Conservation (phyloP, 768 basidiomycete species). For the Russula vinacea region DNA sequence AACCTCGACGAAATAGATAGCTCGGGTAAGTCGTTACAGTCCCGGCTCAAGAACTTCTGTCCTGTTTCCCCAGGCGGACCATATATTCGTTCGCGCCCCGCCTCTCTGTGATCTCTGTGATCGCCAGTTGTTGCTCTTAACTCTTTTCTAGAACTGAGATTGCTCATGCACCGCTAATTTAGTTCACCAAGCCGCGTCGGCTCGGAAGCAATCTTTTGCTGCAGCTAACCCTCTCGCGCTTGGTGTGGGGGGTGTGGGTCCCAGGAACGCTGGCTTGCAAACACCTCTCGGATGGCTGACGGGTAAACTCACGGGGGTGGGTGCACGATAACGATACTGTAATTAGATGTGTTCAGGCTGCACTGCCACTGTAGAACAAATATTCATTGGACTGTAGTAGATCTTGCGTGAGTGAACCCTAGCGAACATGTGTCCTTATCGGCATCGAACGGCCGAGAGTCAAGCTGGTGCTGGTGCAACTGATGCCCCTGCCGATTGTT, state of each 20-base stretch:
- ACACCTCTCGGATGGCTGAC: slow-evolving; percentile 80
- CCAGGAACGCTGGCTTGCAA: slow-evolving; percentile 56
- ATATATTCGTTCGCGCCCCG: background rate
- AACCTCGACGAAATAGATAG: slow-evolving; percentile 81
- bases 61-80: background rate
- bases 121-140: background rate
- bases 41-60: background rate
- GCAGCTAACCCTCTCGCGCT: slow-evolving; percentile 82
- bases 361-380: no score
- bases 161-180: slow-evolving; percentile 20
- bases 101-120: background rate
- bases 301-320: slow-evolving; percentile 64
- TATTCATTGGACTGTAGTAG: background rate
- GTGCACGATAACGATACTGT: slow-evolving; percentile 41
- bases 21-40: slow-evolving; percentile 49
- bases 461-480: slow-evolving; percentile 18
- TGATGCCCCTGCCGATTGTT: slow-evolving; percentile 16
- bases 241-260: slow-evolving; percentile 57
- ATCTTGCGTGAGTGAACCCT: background rate
- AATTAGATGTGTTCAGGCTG: background rate
- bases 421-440: background rate
- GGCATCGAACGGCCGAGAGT: background rate
- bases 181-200: slow-evolving; percentile 70
- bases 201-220: slow-evolving; percentile 72
- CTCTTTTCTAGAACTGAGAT: background rate